Base-by-base conservation (phyloP, 2,329 filamentous ascomycete species). In the Talaromyces rugulosus region DNA sequence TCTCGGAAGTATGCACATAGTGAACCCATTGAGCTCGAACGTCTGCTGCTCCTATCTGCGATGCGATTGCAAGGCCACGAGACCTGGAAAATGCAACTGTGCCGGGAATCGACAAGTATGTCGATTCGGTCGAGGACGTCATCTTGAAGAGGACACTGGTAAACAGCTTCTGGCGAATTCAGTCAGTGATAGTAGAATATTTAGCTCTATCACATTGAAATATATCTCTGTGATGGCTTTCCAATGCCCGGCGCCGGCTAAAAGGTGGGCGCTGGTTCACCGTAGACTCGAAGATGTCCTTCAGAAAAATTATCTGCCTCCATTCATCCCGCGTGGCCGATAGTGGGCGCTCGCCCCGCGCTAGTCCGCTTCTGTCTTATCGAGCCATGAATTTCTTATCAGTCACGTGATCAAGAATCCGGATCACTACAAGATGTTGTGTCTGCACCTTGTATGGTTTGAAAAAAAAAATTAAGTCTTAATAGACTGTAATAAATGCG, bases 1-100 rank as follows among this genome's bases (percentile, higher is more conserved):
- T 74, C 51, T 78, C 78, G 64, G 81, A 80, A 64, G 88, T 80
- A 71, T 88, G 82, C 62, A 90, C 81, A 70, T 90, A 91, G 79
- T 91, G 90, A 63, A 81, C 68, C 72, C 77, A 82, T 67, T 80
- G 77, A 51, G 78, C 78, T 52, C 77, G 74, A 50, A 82, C 75
- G 63, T 79, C 76, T 54, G 73, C 67, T 5, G 76, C 77, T 42
- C 76, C 76, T 61, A 81, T 73, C 60, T 74, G 76, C 18, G 72
- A 67, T 58, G 78, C 77, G 64, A 82, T 71, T 50, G 72, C 74
- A 63, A 74, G 74, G 33, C 77, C 74, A 58, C 79, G 77, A 63
- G 80, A 81, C 44, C 72, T 74, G 27, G 79, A 81, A 61, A 78
- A 80, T 59, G 79, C 78, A 66, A 78, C 74, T 18, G 77, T 72